Base-by-base conservation (phyloP, 495 filamentous ascomycete genomes). In the Eremomyces bilateralis region DNA sequence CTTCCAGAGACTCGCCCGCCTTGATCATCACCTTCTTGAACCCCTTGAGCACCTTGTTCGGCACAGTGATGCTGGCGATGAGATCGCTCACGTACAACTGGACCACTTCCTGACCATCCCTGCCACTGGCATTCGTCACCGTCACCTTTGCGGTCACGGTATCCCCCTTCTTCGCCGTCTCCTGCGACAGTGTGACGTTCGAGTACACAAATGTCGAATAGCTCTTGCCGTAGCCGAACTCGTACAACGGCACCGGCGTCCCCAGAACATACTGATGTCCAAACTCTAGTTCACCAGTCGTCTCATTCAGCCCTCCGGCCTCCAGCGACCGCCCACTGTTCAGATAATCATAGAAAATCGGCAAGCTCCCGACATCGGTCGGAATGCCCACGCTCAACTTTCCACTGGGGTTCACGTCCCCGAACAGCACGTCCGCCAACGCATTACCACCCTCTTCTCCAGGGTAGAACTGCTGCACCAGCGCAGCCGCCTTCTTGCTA, bases 191-290 rank as follows among this genome's bases (percentile, higher is more conserved):
- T 1, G 56, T 60, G 13, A 78, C 65, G 15, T 69, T 54, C 10
- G 68, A 67, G 47, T 80, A 80, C 20, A 60, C 52, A 48, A 90
- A 90, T 3, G 61, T 71, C 0, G 80, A 80, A 52, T 88, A 90
- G 0, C 74, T 80, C 6, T 43, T 37, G 0, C 74, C 75, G 42
- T 70, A 72, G 11, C 75, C 74, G 44, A 80, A 81, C 32, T 67
- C 64, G 32, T 75, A 77, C 35, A 69, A 55, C 13, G 72, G 65
- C 11, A 48, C 0, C 1, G 72, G 64, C 16, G 52, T 61, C 6
- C 61, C 59, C 1, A 78, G 57, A 16, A 76, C 73, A 41, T 77
- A 80, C 40, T 67, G 63, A 42, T 69, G 65, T 0, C 71, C 72
- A 38, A 77, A 79, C 3, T 60, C 53, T 30, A 79, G 47, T 0